Percentiles rank a stretch among this genome's conserved stretches.
Evolutionary conservation across 257 asterid genomes (phyloP).

Genomic region (Ajuga chamaepitys): DNA sequence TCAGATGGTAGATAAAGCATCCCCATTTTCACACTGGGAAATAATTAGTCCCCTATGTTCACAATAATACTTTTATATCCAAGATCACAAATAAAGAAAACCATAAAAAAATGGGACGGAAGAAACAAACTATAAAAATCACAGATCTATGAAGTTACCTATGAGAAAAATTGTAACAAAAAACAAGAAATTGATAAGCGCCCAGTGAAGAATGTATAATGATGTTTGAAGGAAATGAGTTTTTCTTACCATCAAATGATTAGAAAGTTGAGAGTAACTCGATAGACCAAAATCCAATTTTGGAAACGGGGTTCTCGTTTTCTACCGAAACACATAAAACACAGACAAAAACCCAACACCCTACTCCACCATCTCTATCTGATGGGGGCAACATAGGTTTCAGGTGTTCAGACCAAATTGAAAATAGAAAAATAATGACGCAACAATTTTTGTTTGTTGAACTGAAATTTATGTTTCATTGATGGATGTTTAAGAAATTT

Average conservation of each 20-base stretch:
- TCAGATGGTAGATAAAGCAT: not conserved
- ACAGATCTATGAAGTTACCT: constrained; percentile 15
- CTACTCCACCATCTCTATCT: not conserved
- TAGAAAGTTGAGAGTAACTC: constrained; percentile 8
- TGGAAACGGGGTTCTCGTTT: not conserved
- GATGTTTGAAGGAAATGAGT: not conserved
- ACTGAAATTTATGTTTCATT: no score
- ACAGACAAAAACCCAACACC: constrained; percentile 2
- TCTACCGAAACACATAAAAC: not conserved
- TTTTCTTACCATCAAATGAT: constrained; percentile 23
- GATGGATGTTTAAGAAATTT: no score
- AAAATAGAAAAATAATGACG: not conserved
- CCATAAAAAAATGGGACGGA: constrained; percentile 8
- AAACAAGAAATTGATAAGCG: not conserved
- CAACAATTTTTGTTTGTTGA: no score
- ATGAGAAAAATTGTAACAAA: not conserved
- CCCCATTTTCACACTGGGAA: not conserved
- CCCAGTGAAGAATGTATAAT: no score
- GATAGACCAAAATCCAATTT: constrained; percentile 17
- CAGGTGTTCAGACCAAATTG: constrained; percentile 11
- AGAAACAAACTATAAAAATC: not conserved
- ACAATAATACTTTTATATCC: not conserved
- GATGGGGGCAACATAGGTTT: constrained; percentile 14
- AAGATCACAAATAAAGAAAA: constrained; percentile 16
- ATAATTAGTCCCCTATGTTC: not conserved